Base-by-base conservation (phyloP, 1,139 yeast species). In the Yamadazyma triangularis region DNA sequence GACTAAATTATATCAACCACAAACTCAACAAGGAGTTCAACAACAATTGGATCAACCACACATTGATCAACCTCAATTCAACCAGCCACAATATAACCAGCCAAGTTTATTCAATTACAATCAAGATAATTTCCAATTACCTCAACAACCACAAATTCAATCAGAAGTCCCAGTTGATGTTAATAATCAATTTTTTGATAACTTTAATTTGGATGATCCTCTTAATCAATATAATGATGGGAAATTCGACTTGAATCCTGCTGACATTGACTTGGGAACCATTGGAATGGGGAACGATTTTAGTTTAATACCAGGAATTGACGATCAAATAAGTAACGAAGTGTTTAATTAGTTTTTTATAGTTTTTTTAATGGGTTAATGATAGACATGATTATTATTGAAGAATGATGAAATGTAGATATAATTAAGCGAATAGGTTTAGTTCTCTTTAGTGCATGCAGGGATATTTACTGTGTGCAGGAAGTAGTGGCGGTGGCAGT, bases 1-100 rank as follows among this genome's bases (percentile, higher is more conserved):
- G 37, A 45, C 50, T 2, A 47, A 44, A 25, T 42, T 31, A 28
- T 32, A 40, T 23, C 20, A 32, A 10, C 33, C 22, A 18, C 26
- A 35, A 2, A 30, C 31, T 21, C 22, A 20, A n/a, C 36, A 25
- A 25, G 20, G 20, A 15, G 10, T 12, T 13, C 10, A 13, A 24
- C 19, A 16, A 13, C 20, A 25, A 25, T 13, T 12, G 8, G 24
- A 8, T 23, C 25, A 23, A 23, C 6, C 25, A 12, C 24, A 8
- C 6, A 13, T 23, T 6, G 15, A 23, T 6, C 15, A 11, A 23
- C 25, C 25, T 21, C 23, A 21, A 21, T 10, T 21, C 11, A 8
- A 21, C n/a, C 21, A 18, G 10, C 21, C 21, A 18, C 21, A 18
- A 18, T 10, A 18, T n/a, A n/a, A n/a, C n/a, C n/a, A n/a, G n/a